Evolutionary conservation across 257 asterid genomes (phyloP).

Genomic region (Capsicum chinense): DNA sequence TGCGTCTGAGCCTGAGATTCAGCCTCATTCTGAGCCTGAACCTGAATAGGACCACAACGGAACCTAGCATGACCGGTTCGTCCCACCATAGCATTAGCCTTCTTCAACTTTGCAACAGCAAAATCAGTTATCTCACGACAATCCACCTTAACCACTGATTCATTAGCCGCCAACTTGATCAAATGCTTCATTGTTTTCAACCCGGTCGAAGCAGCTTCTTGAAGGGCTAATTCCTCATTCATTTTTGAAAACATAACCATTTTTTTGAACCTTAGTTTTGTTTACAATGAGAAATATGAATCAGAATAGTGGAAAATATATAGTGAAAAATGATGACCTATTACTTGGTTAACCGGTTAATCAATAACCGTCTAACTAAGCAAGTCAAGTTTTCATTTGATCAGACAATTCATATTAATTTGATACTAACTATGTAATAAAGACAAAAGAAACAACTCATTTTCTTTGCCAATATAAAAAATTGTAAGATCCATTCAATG

Average conservation of each 20-base stretch:
- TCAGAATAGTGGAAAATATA: slow-evolving; percentile 37
- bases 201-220: slow-evolving; percentile 77
- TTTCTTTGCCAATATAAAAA: neutral
- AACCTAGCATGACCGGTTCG: slow-evolving; percentile 40
- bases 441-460: neutral
- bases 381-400: neutral
- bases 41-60: slow-evolving; percentile 22
- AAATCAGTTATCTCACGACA: slow-evolving; percentile 72
- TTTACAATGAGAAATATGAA: neutral
- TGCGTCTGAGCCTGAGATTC: too few species aligned
- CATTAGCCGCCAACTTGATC: slow-evolving; percentile 57
- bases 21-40: too few species aligned
- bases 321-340: slow-evolving; percentile 1
- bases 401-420: neutral
- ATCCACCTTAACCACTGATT: slow-evolving; percentile 39
- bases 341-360: slow-evolving; percentile 36
- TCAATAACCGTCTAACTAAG: slow-evolving; percentile 38
- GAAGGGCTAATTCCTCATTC: slow-evolving; percentile 58
- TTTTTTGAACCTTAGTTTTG: neutral
- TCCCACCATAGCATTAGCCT: slow-evolving; percentile 47
- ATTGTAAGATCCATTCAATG: neutral
- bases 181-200: slow-evolving; percentile 75
- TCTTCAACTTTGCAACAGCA: slow-evolving; percentile 64
- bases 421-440: neutral
- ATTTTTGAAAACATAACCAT: slow-evolving; percentile 58